Base-by-base conservation (phyloP, 2,329 filamentous ascomycete genomes). In the Neurospora sp. region DNA sequence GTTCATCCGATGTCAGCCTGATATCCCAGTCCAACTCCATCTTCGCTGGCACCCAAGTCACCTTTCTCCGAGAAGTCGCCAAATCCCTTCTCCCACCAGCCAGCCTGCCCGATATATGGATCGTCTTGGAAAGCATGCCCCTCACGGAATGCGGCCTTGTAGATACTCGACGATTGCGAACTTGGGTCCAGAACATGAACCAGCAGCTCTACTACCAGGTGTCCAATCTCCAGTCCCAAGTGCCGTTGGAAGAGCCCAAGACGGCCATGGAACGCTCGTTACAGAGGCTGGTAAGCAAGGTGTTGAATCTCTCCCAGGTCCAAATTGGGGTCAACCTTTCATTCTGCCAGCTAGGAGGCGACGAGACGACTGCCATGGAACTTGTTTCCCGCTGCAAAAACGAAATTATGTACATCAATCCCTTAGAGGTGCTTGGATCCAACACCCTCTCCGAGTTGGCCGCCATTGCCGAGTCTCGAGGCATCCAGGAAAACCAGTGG, bases 111-210 rank as follows among this genome's bases (percentile, higher is more conserved):
- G 80, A 81, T 68, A 77, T 84, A 9, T 87, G 84, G 84, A 79
- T 86, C 19, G 79, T 83, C 3, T 75, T 86, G 68, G 79, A 82
- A 67, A 78, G 76, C 66, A 83, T 86, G 79, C 83, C 84, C 7
- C 68, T 81, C n/a, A 79, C 79, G 66, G 77, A 78, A 0, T 73
- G 77, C 13, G 82, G 81, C 15, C 77, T 79, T 23, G 76, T 81
- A 67, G 79, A 86, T 73, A 78, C 80, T 58, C 79, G 84, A 39
- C 80, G 79, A 70, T 73, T 87, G 62, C 84, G 85, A 70, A 85
- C 83, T 3, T 87, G 85, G 85, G 82, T 82, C 36, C 84, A 86
- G 76, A 86, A 86, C 72, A 81, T 84, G 66, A 83, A 84, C 71
- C 81, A 85, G 68, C 79, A 82, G 38, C 72, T 80, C 33, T 82